Base-by-base conservation (phyloP, 768 basidiomycete genomes). In the Tulasnella sp. region DNA sequence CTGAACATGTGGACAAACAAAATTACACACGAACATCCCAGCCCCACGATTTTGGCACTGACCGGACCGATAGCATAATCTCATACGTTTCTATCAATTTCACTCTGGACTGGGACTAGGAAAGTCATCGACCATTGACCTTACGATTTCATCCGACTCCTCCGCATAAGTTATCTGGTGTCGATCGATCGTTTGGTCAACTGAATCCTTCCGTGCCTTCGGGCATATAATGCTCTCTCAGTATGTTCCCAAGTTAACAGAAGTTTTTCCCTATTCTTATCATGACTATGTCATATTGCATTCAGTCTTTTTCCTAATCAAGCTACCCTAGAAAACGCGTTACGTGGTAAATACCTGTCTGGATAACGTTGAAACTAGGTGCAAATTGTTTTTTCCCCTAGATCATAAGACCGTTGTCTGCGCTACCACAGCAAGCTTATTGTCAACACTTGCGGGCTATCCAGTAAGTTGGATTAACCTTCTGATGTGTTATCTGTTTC, bases 361-460 rank as follows among this genome's bases (percentile, higher is more conserved):
- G 29, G 22, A 19, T 50, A 7, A 15, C 19, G 16, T 16, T 43
- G 12, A 22, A 35, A 35, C n/a, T n/a, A n/a, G n/a, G n/a, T n/a
- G n/a, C n/a, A n/a, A n/a, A 35, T 16, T 16, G 10, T 10, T 24
- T 35, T 12, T 19, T 12, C 34, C 25, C 53, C 35, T 65, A 89
- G 86, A 72, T 56, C 79, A 90, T 71, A 88, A 87, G 67, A 79
- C 87, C 45, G 82, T 89, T 61, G 86, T 84, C 33, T 89, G 85
- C 61, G 90, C 91, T 31, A 78, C 92, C 54, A 79, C 86, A 35
- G 90, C 90, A 44, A 90, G 88, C 59, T 84, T 91, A 65, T 75
- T 91, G 57, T 91, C 90, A 41, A 95, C 92, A 12, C 77, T 93
- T 61, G 83, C 84, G 51, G 91, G 91, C 44, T 93, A 91, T 65